Evolutionary conservation across 2,329 filamentous ascomycete genomes (phyloP).

Genomic region (Penicillium sp.): DNA sequence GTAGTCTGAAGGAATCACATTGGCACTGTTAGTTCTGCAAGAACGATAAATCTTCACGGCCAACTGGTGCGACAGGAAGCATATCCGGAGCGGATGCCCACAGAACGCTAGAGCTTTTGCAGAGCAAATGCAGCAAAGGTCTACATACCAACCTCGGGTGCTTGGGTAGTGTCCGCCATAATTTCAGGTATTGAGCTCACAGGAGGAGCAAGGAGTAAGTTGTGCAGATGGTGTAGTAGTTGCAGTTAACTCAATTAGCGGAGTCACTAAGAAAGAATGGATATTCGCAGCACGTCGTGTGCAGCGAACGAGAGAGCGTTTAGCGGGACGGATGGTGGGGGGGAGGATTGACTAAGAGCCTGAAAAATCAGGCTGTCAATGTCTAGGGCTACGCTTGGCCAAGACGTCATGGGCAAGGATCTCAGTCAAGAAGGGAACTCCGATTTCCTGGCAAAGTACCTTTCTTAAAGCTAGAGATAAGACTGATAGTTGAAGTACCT

Average conservation of each 20-base stretch:
- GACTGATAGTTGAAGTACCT: too few species aligned
- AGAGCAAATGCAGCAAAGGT: conserved; percentile 17
- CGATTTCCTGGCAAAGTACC: too few species aligned
- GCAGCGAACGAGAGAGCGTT: conserved; percentile 22
- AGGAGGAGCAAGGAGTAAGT: conserved; percentile 13
- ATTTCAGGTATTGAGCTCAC: conserved; percentile 26
- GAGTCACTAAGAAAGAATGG: conserved; percentile 19
- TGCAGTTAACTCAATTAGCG: conserved; percentile 12
- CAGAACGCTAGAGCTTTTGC: conserved; percentile 30
- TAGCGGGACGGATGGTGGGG: conserved; percentile 17
- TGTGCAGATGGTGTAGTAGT: conserved; percentile 15
- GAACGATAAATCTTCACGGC: neutral
- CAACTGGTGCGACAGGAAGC: neutral
- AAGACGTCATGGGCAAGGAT: conserved; percentile 16
- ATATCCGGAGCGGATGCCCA: conserved; percentile 21
- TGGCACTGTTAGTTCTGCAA: conserved; percentile 12
- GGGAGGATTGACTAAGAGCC: conserved; percentile 15
- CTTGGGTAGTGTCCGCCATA: conserved; percentile 35
- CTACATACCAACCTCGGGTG: conserved; percentile 39
- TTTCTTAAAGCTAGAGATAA: too few species aligned
- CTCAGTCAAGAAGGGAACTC: too few species aligned
- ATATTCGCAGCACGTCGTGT: conserved; percentile 25
- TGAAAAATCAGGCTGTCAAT: conserved; percentile 11
- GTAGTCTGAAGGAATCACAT: conserved; percentile 57
- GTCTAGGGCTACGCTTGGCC: conserved; percentile 19